These are phyloP conservation scores for Hansfordia pulvinata DNA, from an alignment of 2,329 filamentous ascomycete species.

Conservation along the genomic window DNA sequence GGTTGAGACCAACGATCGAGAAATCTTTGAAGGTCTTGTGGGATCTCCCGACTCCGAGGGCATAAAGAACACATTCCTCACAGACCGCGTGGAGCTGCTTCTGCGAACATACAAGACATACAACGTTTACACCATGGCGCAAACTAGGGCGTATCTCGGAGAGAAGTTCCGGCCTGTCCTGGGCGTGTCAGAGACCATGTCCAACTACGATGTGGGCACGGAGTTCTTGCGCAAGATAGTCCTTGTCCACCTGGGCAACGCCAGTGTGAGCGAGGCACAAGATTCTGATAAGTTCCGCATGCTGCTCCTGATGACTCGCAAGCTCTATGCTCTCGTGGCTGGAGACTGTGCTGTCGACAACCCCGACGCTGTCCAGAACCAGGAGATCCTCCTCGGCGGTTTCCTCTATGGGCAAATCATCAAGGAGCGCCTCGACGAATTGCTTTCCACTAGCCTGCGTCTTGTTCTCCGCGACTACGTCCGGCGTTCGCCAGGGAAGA, in stretches of 20 bases:
- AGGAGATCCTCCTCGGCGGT: conserved; percentile 85
- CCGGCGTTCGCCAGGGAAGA: conserved; percentile 42
- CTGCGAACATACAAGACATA: conserved; percentile 90
- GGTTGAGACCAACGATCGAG: conserved; percentile 88
- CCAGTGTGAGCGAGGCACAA: conserved; percentile 70
- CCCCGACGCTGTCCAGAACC: conserved; percentile 90
- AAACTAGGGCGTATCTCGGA: conserved; percentile 77
- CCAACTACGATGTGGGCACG: conserved; percentile 77
- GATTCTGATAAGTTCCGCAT: conserved; percentile 88
- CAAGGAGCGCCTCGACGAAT: conserved; percentile 89
- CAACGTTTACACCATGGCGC: conserved; percentile 64
- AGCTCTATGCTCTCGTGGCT: conserved; percentile 84
- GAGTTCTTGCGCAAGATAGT: conserved; percentile 87
- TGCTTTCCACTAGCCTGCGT: conserved; percentile 46
- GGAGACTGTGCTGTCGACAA: conserved; percentile 92
- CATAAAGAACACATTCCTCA: conserved; percentile 80
- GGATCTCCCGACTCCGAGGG: conserved; percentile 65
- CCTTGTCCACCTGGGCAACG: conserved; percentile 78
- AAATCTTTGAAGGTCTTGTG: conserved; percentile 90
- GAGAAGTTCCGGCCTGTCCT: conserved; percentile 84
- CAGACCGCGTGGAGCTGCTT: conserved; percentile 83
- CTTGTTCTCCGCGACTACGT: conserved; percentile 41
- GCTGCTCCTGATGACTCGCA: conserved; percentile 90
- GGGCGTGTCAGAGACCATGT: conserved; percentile 69
- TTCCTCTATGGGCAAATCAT: conserved; percentile 92